These are phyloP conservation scores for Sugiyamaella valdiviana DNA, from an alignment of 805 yeast species.

Conservation along the genomic window DNA sequence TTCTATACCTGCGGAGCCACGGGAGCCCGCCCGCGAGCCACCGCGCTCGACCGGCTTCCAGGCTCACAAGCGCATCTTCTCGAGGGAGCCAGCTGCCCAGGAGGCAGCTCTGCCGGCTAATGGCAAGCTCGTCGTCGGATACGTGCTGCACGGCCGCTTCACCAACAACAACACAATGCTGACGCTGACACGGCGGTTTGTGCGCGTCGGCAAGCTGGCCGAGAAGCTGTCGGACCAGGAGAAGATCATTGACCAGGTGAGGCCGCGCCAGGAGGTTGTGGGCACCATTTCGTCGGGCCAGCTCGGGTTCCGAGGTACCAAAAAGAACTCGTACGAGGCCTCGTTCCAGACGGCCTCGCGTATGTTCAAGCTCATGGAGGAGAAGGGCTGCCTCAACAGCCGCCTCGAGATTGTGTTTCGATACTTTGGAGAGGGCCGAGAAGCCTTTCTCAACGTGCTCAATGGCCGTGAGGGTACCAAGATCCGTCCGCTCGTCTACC, in stretches of 20 bases:
- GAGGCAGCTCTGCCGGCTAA: constrained; percentile 1
- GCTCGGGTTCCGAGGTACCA: constrained; percentile 82
- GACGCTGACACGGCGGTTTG: constrained; percentile 58
- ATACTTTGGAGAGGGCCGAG: constrained; percentile 85
- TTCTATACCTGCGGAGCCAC: not conserved
- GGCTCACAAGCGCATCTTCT: constrained; percentile 2
- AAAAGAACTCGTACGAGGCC: constrained; percentile 90
- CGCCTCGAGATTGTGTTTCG: constrained; percentile 71
- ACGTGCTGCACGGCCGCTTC: constrained; percentile 71
- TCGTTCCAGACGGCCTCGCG: constrained; percentile 75
- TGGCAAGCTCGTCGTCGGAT: constrained; percentile 41
- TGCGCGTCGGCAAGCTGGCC: constrained; percentile 21
- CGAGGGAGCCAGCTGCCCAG: not conserved
- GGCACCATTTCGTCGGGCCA: constrained; percentile 72
- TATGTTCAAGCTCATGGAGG: constrained; percentile 66
- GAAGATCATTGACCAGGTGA: constrained; percentile 57
- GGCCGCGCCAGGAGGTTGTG: constrained; percentile 70
- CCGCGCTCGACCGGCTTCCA: not conserved
- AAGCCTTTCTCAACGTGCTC: constrained; percentile 76
- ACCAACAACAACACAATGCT: constrained; percentile 77
- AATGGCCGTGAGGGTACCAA: constrained; percentile 81
- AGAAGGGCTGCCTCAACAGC: constrained; percentile 48
- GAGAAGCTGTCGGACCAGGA: constrained; percentile 46
- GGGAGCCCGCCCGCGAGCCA: not conserved
- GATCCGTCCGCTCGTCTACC: constrained; percentile 58